Evolutionary conservation across 2,329 filamentous ascomycete genomes (phyloP), one percentile per base, ranked within the genome.

Genomic region (Rutstroemia sp.): DNA sequence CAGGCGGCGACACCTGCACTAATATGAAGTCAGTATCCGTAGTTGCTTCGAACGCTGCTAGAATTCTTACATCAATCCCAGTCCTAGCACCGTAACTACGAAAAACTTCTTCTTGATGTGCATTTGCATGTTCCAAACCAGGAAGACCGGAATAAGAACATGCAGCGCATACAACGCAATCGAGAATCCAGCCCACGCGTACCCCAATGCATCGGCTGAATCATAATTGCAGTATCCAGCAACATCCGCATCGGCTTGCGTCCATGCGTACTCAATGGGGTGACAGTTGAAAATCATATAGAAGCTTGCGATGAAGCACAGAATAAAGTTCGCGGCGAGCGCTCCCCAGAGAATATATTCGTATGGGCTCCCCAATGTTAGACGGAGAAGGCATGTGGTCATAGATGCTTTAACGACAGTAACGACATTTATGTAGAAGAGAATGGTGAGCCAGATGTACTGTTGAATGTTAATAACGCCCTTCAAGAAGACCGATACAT

Each of bases 101-200:
- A 53, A 54, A 1, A 27, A 17, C 49, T 57, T 57, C 8, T 44
- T 53, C 12, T 48, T 52, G 17, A 47, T 27, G 14, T 53, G 38
- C 54, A 57, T 57, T 37, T 57, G 48, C 48, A 57, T 51, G 30
- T 53, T 19, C 54, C 54, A 57, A 46, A 57, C 48, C 12, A 57
- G 25, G 16, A 46, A 27, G 19, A 54, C 50, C 2, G 54, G 54
- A 30, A 54, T 41, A 2, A 57, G 19, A 9, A 46, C 51, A 27
- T 53, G 44, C 14, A 57, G 41, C 16, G 48, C 30, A 17, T 57
- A 52, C 23, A 57, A 34, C 8, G 41, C 48, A 5, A 57, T 41
- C 7, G 48, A 48, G 1, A 57, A 4, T 23, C 48, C 54, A 6
- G 48, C 37, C 48, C 48, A 57, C 25, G 42, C 54, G 34, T 57